Percentiles rank a stretch among this genome's conserved stretches.
Conservation (phyloP, 1,284 basidiomycete species). For the Coniferiporia sulphurascens region DNA sequence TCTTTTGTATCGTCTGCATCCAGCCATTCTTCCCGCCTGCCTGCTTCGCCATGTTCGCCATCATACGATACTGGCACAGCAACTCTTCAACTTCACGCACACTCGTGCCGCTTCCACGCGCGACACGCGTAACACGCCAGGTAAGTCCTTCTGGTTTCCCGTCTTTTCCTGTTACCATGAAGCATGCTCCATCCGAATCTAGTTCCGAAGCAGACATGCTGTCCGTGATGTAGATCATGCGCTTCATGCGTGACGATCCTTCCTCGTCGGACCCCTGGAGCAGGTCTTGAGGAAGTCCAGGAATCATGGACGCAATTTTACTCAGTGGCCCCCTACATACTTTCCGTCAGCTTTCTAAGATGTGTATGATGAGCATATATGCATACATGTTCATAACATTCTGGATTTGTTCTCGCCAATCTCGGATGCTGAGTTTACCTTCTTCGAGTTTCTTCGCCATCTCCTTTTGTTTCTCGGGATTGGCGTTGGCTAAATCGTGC, state of each 20-base stretch:
- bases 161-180: conserved; percentile 80
- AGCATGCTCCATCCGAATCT: conserved; percentile 91
- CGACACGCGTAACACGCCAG: conserved; percentile 85
- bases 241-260: conserved; percentile 87
- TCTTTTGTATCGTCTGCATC: conserved; percentile 86
- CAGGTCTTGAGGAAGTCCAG: conserved; percentile 88
- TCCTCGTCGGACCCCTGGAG: conserved; percentile 91
- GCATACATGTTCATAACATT: conserved; percentile 96
- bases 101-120: conserved; percentile 91
- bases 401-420: conserved; percentile 96
- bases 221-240: conserved; percentile 98
- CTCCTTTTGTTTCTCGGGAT: conserved; percentile 95
- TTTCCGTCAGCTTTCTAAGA: neutral
- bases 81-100: conserved; percentile 97
- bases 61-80: conserved; percentile 93
- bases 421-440: conserved; percentile 93
- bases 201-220: conserved; percentile 93
- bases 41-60: conserved; percentile 96
- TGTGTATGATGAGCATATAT: neutral
- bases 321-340: conserved; percentile 84
- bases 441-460: conserved; percentile 98
- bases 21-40: conserved; percentile 96
- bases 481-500: conserved; percentile 90
- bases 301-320: conserved; percentile 99
- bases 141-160: conserved; percentile 81